A percentile compares a stretch with the other conserved stretches of the same genome.
Evolutionary conservation across 2,329 filamentous ascomycete genomes (phyloP).

Genomic region (Alternaria sp.): DNA sequence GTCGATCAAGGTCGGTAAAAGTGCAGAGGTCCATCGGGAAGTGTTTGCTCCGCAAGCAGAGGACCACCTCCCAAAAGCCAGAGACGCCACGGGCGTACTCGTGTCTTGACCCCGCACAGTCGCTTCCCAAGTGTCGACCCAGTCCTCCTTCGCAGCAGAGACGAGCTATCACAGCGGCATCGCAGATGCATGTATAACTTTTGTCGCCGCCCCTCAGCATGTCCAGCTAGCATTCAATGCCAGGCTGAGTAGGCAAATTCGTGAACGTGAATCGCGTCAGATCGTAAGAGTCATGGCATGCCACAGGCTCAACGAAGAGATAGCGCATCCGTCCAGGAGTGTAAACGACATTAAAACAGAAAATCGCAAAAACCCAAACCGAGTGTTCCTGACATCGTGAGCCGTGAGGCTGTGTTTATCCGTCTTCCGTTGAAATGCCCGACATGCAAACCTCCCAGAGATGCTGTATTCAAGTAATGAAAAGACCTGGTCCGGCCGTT

Average conservation of each 20-base stretch:
- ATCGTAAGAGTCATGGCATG: conserved; percentile 46
- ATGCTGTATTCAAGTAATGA: conserved; percentile 50
- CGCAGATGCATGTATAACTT: conserved; percentile 51
- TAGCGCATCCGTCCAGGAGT: conserved; percentile 37
- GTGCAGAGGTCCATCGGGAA: conserved; percentile 45
- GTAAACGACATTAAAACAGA: conserved; percentile 53
- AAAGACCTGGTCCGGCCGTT: conserved; percentile 50
- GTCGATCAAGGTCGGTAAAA: conserved; percentile 35
- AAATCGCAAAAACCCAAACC: conserved; percentile 48
- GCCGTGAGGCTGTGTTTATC: conserved; percentile 55
- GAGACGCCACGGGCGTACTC: conserved; percentile 43
- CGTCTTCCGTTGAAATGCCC: conserved; percentile 53
- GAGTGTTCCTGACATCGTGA: conserved; percentile 51
- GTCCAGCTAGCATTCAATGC: conserved; percentile 52
- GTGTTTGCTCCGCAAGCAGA: conserved; percentile 51
- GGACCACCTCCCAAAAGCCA: conserved; percentile 41
- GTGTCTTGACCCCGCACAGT: conserved; percentile 36
- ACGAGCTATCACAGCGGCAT: conserved; percentile 49
- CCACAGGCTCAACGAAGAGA: conserved; percentile 50
- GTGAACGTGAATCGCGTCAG: conserved; percentile 42
- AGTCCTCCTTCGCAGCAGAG: conserved; percentile 33
- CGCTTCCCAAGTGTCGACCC: conserved; percentile 15
- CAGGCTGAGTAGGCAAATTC: conserved; percentile 42
- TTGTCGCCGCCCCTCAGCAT: conserved; percentile 50
- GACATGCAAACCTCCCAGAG: conserved; percentile 56